Conservation (phyloP, 257 asterid species). For the Petunia secreta region DNA sequence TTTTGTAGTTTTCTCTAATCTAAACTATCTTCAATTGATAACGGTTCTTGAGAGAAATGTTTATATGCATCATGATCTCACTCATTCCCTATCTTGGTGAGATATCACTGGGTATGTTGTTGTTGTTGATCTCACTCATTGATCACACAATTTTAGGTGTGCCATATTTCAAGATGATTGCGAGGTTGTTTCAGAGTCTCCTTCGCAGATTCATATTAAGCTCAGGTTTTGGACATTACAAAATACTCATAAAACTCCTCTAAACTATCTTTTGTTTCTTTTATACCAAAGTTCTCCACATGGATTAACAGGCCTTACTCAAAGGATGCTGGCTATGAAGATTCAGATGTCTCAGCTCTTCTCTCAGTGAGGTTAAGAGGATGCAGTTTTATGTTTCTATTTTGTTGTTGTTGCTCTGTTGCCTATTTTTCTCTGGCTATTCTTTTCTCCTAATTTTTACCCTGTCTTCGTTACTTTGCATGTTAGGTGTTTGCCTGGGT, state of each 20-base stretch:
- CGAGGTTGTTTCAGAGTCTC: slow-evolving; percentile 62
- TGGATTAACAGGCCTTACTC: slow-evolving; percentile 84
- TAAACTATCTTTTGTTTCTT: slow-evolving; percentile 3
- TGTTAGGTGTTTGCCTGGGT: slow-evolving; percentile 80
- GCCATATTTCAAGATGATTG: slow-evolving; percentile 97
- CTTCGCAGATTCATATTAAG: slow-evolving; percentile 72
- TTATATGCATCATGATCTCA: neutral
- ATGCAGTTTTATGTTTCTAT: slow-evolving; percentile 11
- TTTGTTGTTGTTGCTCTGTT: neutral
- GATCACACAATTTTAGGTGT: slow-evolving; percentile 58
- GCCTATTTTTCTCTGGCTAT: neutral
- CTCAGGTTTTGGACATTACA: slow-evolving; percentile 65
- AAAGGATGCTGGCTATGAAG: slow-evolving; percentile 87
- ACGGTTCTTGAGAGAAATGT: neutral
- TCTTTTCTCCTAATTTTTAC: slow-evolving; percentile 14
- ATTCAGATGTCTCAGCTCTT: slow-evolving; percentile 76
- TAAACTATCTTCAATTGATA: neutral
- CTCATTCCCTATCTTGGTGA: slow-evolving; percentile 18
- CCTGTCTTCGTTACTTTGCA: slow-evolving; percentile 21
- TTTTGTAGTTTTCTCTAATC: too few relatives aligned
- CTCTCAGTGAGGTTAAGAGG: slow-evolving; percentile 82
- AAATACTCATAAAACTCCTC: slow-evolving; percentile 22
- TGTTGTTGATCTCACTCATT: slow-evolving; percentile 30
- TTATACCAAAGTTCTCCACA: slow-evolving; percentile 19
- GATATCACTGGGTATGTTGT: neutral